phyloP scores from a whole-genome alignment of 768 basidiomycete genomes.

The Kwoniella botswanensis region DNA sequence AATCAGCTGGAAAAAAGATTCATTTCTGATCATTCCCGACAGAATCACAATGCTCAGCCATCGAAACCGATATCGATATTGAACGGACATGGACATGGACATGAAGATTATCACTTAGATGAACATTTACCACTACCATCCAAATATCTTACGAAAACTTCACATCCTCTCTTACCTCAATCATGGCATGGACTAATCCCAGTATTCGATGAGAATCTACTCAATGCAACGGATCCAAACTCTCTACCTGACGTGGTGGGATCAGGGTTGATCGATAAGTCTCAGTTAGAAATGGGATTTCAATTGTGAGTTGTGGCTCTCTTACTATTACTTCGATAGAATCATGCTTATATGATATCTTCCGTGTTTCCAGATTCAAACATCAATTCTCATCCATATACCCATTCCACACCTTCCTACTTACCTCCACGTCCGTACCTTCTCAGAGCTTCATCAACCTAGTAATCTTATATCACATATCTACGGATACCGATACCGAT shows the following conservation, averaged over 20 bases:
- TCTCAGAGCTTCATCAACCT: slow-evolving; percentile 13
- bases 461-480: slow-evolving; percentile 6
- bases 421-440: slow-evolving; percentile 12
- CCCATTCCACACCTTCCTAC: slow-evolving; percentile 18
- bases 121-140: background rate
- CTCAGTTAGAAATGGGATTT: slow-evolving; percentile 26
- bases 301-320: slow-evolving; percentile 14
- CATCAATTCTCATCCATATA: slow-evolving; percentile 19
- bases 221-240: slow-evolving; percentile 7
- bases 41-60: no score
- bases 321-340: no score
- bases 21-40: background rate
- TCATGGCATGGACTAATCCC: background rate
- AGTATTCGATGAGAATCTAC: slow-evolving; percentile 17
- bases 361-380: slow-evolving; percentile 10
- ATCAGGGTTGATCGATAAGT: slow-evolving; percentile 1
- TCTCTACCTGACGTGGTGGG: slow-evolving; percentile 11
- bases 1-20: slow-evolving; percentile 10
- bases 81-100: background rate
- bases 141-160: background rate
- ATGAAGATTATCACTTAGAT: no score
- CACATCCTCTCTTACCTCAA: background rate
- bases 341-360: background rate
- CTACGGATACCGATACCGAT: background rate
- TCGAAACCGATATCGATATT: no score